Evolutionary conservation across 768 basidiomycete species (phyloP), one percentile per base, ranked within the genome.

Genomic region (Tricholoma flavovirens): DNA sequence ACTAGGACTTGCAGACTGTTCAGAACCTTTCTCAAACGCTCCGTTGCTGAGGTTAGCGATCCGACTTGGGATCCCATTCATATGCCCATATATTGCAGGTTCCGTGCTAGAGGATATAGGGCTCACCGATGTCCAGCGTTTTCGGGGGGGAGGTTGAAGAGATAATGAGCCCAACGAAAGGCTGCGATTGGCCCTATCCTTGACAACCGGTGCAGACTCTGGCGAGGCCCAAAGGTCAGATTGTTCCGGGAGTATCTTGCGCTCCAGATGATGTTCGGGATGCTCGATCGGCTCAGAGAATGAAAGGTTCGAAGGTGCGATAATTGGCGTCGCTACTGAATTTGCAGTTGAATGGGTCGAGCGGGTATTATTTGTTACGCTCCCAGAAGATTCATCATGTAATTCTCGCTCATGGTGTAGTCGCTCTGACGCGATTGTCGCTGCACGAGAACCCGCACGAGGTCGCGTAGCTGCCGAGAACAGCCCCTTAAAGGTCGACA

Each of bases 401-500:
- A 5, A 26, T 8, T 59, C 73, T 32, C 64, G 70, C 56, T 65
- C 74, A 48, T 63, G 71, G 29, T 59, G 69, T 11, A 26, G 24
- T 30, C 24, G 30, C 17, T 53, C 52, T 33, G 65, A 71, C 29
- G 76, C 72, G n/a, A 76, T 66, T 5, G 77, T 75, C 7, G 78
- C 71, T 14, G 80, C 74, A 36, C 78, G 75, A 15, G 84, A 84
- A 2, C 75, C 70, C 3, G 85, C 84, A 3, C 83, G 79, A 33
- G 84, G 82, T 4, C 86, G 80, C 29, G 67, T 67, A 11, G 69
- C 61, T 14, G 69, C 71, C 29, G 75, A 69, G 60, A 87, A 86
- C 29, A 88, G 66, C 9, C 82, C 79, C 62, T 83, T 86, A 45
- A 87, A 67, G 2, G 84, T 77, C 5, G 83, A 78, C 15, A 86